Evolutionary conservation across 1,139 yeast species (phyloP), one percentile per base, ranked within the genome.

Genomic region (Hansenula lynferdii): DNA sequence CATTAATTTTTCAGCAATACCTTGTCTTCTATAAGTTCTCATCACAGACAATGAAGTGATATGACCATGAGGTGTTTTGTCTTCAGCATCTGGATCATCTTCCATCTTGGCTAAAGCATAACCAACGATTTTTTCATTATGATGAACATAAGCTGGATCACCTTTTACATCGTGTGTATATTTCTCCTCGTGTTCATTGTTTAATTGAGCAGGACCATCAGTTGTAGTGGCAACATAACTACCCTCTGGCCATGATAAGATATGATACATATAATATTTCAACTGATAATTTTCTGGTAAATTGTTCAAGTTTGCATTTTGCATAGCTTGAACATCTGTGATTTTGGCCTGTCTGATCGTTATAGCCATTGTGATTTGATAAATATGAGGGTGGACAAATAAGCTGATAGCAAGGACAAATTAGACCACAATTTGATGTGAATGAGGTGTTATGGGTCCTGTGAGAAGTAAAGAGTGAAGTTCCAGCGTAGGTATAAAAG

Each of bases 81-180:
- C 85, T 30, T 70, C 77, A 3, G 82, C 77, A 17, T 80, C 85
- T 29, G 89, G 87, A 53, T 87, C 96, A 58, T 94, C 98, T 53
- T 92, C 96, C 96, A 92, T 86, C 60, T 92, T 92, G 2, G 96
- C 96, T 49, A 92, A 70, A 5, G 87, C 97, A 58, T 92, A 94
- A 5, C 98, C 98, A 27, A 92, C 95, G 34, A 92, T 73, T 50
- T 86, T 83, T 58, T 86, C 96, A 27, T 83, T 84, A 22, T 68
- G 67, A 19, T 54, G 53, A 38, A 80, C 74, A 56, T 82, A 82
- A 17, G 83, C 69, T 23, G 72, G 64, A 39, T 67, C 72, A 40
- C 75, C 75, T 34, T 62, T 61, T 19, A 57, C 47, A 28, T 51
- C 59, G 21, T 32, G 40, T 36, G 28, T 44, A 37, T 34, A 56